Evolutionary conservation across 2,329 filamentous ascomycete species (phyloP).

Genomic region (Colletotrichum euphorbiae): DNA sequence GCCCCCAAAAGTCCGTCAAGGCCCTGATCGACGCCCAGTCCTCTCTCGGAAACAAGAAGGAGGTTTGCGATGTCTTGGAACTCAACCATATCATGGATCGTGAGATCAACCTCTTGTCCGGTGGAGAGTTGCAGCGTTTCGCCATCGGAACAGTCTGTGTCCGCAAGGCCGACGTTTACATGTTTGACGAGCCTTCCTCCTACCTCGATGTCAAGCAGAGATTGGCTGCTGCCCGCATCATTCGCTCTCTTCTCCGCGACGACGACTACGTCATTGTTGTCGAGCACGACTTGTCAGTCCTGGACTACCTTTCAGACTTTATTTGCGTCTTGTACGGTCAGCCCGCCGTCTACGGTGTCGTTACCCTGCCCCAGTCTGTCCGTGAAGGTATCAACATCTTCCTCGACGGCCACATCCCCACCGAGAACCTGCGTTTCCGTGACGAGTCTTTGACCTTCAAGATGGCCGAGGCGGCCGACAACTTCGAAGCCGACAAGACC

Average conservation of each 20-base stretch:
- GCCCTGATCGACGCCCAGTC: slow-evolving; percentile 80
- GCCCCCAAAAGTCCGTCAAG: slow-evolving; percentile 82
- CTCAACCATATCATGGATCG: slow-evolving; percentile 90
- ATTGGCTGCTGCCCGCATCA: slow-evolving; percentile 90
- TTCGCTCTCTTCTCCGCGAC: slow-evolving; percentile 87
- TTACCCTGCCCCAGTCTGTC: slow-evolving; percentile 94
- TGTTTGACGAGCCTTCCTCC: slow-evolving; percentile 99
- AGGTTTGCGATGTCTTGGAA: slow-evolving; percentile 87
- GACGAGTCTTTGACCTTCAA: slow-evolving; percentile 97
- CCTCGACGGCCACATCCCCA: slow-evolving; percentile 97
- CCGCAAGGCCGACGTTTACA: slow-evolving; percentile 97
- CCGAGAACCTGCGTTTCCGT: slow-evolving; percentile 97
- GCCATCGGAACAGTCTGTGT: slow-evolving; percentile 96
- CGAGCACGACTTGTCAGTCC: slow-evolving; percentile 97
- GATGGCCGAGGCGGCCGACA: slow-evolving; percentile 88
- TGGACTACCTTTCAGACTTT: slow-evolving; percentile 98
- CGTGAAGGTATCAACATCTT: slow-evolving; percentile 99
- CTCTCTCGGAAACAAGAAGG: slow-evolving; percentile 82
- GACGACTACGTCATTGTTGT: slow-evolving; percentile 98
- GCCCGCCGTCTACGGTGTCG: slow-evolving; percentile 96
- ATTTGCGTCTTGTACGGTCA: slow-evolving; percentile 97
- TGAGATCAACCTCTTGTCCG: slow-evolving; percentile 89
- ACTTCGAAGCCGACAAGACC: slow-evolving; percentile 85
- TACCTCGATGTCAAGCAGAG: slow-evolving; percentile 99
- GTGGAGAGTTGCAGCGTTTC: slow-evolving; percentile 98